Conservation (phyloP, 345 rosid species). For the Melastoma malabathricum region DNA sequence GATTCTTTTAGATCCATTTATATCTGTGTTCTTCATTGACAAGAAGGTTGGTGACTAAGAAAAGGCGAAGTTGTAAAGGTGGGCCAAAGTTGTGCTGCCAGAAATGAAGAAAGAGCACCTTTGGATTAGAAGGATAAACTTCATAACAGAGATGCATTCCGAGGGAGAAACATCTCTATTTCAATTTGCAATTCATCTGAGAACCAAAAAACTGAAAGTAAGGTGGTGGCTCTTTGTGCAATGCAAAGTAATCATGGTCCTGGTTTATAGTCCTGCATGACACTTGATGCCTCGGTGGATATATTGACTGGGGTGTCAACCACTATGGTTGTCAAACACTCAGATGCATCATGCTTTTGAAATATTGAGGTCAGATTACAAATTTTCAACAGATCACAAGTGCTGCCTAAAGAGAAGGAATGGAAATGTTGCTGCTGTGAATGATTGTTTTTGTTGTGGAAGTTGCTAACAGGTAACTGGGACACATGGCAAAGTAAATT, state of each 20-base stretch:
- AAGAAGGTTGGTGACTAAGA: constrained; percentile 68
- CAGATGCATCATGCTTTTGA: background rate
- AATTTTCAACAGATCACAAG: constrained; percentile 43
- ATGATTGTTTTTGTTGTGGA: constrained; percentile 53
- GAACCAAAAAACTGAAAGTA: constrained; percentile 16
- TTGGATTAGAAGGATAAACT: constrained; percentile 9
- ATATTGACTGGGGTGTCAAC: constrained; percentile 13
- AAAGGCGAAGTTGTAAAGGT: constrained; percentile 61
- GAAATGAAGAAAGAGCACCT: constrained; percentile 16
- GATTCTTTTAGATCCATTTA: constrained; percentile 82
- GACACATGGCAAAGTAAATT: background rate
- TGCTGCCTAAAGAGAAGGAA: constrained; percentile 33
- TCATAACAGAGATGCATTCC: too few species aligned
- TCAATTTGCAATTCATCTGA: too few species aligned
- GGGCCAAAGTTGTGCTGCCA: constrained; percentile 21
- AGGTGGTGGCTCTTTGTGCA: constrained; percentile 5
- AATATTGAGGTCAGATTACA: too few species aligned
- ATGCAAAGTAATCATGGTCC: too few species aligned
- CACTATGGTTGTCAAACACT: constrained; percentile 11
- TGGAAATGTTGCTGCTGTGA: constrained; percentile 26
- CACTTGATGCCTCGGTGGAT: constrained; percentile 6
- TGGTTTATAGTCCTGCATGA: too few species aligned
- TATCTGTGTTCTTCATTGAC: constrained; percentile 52
- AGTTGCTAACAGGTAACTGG: constrained; percentile 57
- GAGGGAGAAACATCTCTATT: too few species aligned